These are phyloP conservation scores for Wilcoxina mikolae DNA, from an alignment of 495 filamentous ascomycete genomes.

Conservation along the genomic window DNA sequence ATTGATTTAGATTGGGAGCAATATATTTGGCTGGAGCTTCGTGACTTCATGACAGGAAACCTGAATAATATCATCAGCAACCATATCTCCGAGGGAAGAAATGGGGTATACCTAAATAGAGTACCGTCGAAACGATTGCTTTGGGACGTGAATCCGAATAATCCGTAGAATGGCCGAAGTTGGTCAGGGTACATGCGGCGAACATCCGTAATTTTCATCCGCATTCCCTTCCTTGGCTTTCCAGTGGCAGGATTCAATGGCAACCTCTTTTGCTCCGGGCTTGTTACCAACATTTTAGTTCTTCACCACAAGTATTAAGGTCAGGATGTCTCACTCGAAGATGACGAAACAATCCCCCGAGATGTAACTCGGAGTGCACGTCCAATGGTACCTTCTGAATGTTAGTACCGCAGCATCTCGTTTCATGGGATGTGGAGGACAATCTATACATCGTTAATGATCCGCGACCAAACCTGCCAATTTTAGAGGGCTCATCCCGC, in stretches of 20 bases:
- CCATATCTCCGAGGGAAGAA: too few relatives aligned
- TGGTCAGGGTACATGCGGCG: slow-evolving; percentile 28
- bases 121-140: slow-evolving; percentile 30
- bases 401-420: not conserved
- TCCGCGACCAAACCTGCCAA: slow-evolving; percentile 34
- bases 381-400: slow-evolving; percentile 33
- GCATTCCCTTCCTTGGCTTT: slow-evolving; percentile 18
- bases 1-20: not conserved
- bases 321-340: slow-evolving; percentile 27
- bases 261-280: slow-evolving; percentile 29
- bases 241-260: slow-evolving; percentile 24
- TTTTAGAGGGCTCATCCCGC: slow-evolving; percentile 24
- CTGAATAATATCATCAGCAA: too few relatives aligned
- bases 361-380: slow-evolving; percentile 33
- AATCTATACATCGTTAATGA: slow-evolving; percentile 34
- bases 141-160: slow-evolving; percentile 26
- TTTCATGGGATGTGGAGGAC: not conserved
- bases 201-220: slow-evolving; percentile 13
- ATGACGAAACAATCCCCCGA: slow-evolving; percentile 31
- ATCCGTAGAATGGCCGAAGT: slow-evolving; percentile 31
- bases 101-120: too few relatives aligned
- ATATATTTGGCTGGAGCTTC: slow-evolving; percentile 5
- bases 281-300: slow-evolving; percentile 5
- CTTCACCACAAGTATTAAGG: not conserved
- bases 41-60: slow-evolving; percentile 27